Evolutionary conservation across 805 yeast species (phyloP).

Genomic region (Lipomyces starkeyi): DNA sequence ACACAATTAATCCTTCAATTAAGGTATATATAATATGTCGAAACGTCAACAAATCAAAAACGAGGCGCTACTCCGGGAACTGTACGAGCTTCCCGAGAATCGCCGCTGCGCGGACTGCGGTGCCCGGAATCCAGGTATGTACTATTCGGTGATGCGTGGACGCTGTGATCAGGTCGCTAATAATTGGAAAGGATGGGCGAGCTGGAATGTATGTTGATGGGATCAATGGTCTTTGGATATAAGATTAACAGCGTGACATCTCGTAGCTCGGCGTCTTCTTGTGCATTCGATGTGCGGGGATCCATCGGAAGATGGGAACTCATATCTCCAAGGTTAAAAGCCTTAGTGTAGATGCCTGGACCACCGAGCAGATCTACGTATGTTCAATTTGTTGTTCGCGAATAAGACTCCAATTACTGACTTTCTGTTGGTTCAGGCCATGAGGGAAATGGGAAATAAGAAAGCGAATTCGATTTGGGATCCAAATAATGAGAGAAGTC

Average conservation of each 20-base stretch:
- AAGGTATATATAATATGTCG: slow-evolving; percentile 41
- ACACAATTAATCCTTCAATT: not conserved
- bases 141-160: not conserved
- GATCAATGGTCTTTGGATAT: not conserved
- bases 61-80: slow-evolving; percentile 61
- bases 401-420: not conserved
- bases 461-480: slow-evolving; percentile 70
- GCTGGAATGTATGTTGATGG: slow-evolving; percentile 40
- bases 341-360: slow-evolving; percentile 75
- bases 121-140: slow-evolving; percentile 64
- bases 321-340: slow-evolving; percentile 72
- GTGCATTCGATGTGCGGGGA: slow-evolving; percentile 85
- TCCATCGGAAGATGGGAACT: slow-evolving; percentile 69
- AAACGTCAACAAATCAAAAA: slow-evolving; percentile 52
- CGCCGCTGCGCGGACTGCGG: slow-evolving; percentile 85
- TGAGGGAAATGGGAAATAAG: slow-evolving; percentile 62
- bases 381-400: slow-evolving; percentile 26
- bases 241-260: not conserved
- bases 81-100: slow-evolving; percentile 65
- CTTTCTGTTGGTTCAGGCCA: slow-evolving; percentile 32
- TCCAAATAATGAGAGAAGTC: slow-evolving; percentile 65
- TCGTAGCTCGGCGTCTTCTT: slow-evolving; percentile 67
- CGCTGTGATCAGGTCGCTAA: not conserved
- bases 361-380: slow-evolving; percentile 57
- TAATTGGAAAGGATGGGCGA: slow-evolving; percentile 44